Evolutionary conservation across 768 basidiomycete genomes (phyloP), one percentile per base, ranked within the genome.

Genomic region (Tricholoma matsutake): DNA sequence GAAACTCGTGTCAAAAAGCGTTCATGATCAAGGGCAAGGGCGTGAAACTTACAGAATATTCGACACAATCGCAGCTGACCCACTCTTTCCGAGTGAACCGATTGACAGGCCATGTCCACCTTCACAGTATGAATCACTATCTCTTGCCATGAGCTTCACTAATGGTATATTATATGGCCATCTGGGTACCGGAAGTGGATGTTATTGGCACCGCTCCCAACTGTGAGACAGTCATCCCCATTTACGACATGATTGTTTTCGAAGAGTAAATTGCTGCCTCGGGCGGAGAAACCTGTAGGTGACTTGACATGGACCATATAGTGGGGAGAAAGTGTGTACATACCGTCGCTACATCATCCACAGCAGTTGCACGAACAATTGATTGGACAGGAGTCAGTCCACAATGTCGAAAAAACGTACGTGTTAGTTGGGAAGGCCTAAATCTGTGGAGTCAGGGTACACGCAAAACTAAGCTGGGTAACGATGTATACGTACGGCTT

Each of bases 391-490:
- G 6, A 13, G 7, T 54, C 0, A 22, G 20, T 8, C 20, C 25
- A 32, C n/a, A 32, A 35, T 22, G 25, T 2, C 6, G 49, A 49
- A 18, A 37, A 49, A 35, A 72, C 82, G 51, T 68, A 85, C 83
- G 83, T 86, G 63, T 86, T 86, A 70, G 84, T 85, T 7, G 85
- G 84, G 73, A 85, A 84, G 1, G 81, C 76, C 81, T 84, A 61
- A 41, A 49, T 4, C 34, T 54, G 14, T 10, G 31, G 22, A 14
- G 16, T n/a, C 18, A 22, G 13, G 25, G 22, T 25, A 25, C 22
- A 25, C 22, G 22, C 1, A 25, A 25, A 25, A 25, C n/a, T 43
- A 13, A 18, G 6, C 18, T 3, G 1, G 10, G 18, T n/a, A 28
- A 16, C 25, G 43, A 49, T 13, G 7, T 6, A 43, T 43, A 37